Evolutionary conservation across 2,329 filamentous ascomycete species (phyloP).

Genomic region (Tolypocladium cylindrosporum): DNA sequence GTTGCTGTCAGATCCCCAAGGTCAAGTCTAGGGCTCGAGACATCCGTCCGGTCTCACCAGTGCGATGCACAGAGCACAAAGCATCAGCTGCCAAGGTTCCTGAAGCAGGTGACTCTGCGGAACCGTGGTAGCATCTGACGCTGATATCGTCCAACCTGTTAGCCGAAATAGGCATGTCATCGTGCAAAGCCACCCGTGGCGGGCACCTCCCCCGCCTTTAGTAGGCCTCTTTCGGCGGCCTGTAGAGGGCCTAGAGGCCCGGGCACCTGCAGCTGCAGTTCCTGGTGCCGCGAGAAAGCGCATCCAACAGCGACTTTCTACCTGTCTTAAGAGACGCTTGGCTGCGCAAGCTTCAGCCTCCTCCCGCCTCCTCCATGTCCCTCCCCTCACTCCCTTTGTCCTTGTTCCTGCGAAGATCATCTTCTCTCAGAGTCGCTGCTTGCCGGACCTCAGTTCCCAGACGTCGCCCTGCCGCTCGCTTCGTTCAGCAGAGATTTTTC

Average conservation of each 20-base stretch:
- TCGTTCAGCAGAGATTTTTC: constrained; percentile 5
- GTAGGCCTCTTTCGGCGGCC: neutral
- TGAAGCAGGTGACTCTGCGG: neutral
- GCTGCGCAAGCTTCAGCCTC: constrained; percentile 5
- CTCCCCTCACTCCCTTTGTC: constrained; percentile 15
- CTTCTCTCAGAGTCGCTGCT: constrained; percentile 18
- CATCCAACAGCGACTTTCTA: neutral
- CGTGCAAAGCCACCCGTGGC: neutral
- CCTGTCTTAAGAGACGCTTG: neutral
- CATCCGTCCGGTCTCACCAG: neutral
- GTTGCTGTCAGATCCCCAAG: neutral
- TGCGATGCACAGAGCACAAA: neutral
- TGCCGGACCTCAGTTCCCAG: constrained; percentile 11
- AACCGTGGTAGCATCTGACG: neutral
- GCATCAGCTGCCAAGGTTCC: neutral
- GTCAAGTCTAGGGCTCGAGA: neutral
- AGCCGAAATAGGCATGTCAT: neutral
- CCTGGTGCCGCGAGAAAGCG: neutral
- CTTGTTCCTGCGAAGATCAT: constrained; percentile 24
- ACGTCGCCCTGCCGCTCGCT: constrained; percentile 9
- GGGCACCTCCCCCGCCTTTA: neutral
- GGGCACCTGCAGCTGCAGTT: neutral
- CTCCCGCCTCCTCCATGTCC: constrained; percentile 16
- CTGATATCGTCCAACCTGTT: neutral
- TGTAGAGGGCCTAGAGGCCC: neutral